Base-by-base conservation (phyloP, 495 filamentous ascomycete genomes). In the Podospora pseudocomata region DNA sequence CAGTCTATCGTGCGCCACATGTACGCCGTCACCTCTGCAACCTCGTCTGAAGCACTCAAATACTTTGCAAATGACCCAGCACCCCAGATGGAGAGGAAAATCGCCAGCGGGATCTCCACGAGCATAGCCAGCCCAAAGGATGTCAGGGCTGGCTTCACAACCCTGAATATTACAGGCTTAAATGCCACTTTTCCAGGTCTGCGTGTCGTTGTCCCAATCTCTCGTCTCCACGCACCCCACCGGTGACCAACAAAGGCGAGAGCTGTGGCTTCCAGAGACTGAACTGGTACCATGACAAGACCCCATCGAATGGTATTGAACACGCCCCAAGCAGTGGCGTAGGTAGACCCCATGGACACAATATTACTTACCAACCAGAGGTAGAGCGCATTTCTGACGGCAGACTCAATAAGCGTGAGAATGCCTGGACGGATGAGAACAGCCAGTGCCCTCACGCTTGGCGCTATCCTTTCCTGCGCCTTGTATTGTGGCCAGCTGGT, bases 221-320 rank as follows among this genome's bases (percentile, higher is more conserved):
- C 63, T 5, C 75, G 75, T 67, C 85, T 79, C 84, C 87, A 91
- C 4, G 71, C 66, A 0, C 89, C 89, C 90, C 90, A 92, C 15
- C 75, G 75, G 73, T 93, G 90, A 0, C 89, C 89, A 30, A 92
- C 80, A 72, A 91, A 91, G 0, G 88, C 80, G 4, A 89, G 79
- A 1, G 87, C 78, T 0, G 89, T 88, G 7, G 86, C 85, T 72
- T 93, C 89, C 9, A 92, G 74, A 0, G 89, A 80, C 65, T 87
- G 84, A 0, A 91, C 90, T 0, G 90, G 89, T 1, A 92, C 89
- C 90, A 91, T 93, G 32, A 92, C 80, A 4, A 93, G 77, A 1
- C 90, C 89, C 90, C 89, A 92, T n/a, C 90, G 84, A 67, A 93
- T 91, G 0, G 89, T 91, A 68, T 85, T 90, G 79, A 93, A 92